Evolutionary conservation across 1,139 yeast genomes (phyloP).

Genomic region (Debaryomyces subglobosus): DNA sequence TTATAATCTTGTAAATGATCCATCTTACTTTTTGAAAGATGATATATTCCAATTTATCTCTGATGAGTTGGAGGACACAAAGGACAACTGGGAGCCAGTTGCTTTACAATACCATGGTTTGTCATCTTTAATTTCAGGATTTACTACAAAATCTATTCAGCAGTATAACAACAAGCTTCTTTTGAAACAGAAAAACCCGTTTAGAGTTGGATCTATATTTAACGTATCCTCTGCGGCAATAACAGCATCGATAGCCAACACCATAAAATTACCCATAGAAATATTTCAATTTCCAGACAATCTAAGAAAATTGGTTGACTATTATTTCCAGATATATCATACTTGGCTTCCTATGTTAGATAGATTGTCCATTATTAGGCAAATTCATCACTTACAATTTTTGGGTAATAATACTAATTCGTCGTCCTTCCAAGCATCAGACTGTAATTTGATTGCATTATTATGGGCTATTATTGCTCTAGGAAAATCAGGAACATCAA

Average conservation of each 20-base stretch:
- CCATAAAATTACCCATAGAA: constrained; percentile 22
- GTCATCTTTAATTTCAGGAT: constrained; percentile 27
- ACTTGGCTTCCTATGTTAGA: constrained; percentile 28
- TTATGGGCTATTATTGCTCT: constrained; percentile 27
- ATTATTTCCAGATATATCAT: constrained; percentile 23
- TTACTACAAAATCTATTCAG: constrained; percentile 18
- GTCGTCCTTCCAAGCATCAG: constrained; percentile 14
- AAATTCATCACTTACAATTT: constrained; percentile 12
- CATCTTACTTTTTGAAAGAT: constrained; percentile 21
- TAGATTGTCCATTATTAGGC: constrained; percentile 20
- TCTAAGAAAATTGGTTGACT: constrained; percentile 18
- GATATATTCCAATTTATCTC: constrained; percentile 14
- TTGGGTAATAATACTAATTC: neutral
- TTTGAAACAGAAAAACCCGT: constrained; percentile 16
- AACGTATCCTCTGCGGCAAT: constrained; percentile 22
- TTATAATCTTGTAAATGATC: constrained; percentile 18
- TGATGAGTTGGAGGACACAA: constrained; percentile 21
- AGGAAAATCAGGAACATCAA: constrained; percentile 17
- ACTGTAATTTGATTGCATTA: constrained; percentile 24
- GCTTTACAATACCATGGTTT: constrained; percentile 28
- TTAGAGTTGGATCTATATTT: constrained; percentile 28
- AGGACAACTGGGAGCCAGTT: constrained; percentile 22
- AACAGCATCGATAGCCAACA: constrained; percentile 9
- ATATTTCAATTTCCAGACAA: constrained; percentile 23
- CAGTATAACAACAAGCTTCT: constrained; percentile 13